Percentiles rank a stretch among this genome's conserved stretches.
phyloP scores from a whole-genome alignment of 2,329 filamentous ascomycete genomes.

The Falciphora oryzae region DNA sequence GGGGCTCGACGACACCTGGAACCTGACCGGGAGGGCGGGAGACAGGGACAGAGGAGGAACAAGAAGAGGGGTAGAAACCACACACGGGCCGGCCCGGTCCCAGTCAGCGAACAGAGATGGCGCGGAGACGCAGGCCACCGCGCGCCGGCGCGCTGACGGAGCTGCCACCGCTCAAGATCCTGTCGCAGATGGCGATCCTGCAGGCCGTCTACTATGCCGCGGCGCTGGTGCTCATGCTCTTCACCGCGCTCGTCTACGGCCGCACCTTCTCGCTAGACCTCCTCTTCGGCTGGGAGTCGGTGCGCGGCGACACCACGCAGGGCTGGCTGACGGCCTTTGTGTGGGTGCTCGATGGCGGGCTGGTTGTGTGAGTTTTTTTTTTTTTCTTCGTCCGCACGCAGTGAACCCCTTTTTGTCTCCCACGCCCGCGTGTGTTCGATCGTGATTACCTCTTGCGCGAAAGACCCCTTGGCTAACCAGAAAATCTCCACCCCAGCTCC shows the following conservation, averaged over 20 bases:
- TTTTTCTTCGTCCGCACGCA: conserved; percentile 4
- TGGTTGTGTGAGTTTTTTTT: conserved; percentile 39
- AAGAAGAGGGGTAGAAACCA: background rate
- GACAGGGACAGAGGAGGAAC: background rate
- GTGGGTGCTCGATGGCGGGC: conserved; percentile 49
- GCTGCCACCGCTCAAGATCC: conserved; percentile 55
- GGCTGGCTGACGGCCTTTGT: conserved; percentile 56
- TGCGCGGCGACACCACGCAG: conserved; percentile 56
- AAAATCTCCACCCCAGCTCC: conserved; percentile 47
- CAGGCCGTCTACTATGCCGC: conserved; percentile 51
- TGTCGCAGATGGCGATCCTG: conserved; percentile 51
- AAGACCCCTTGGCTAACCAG: background rate
- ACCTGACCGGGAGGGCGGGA: background rate
- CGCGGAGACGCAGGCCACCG: conserved; percentile 51
- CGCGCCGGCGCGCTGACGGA: conserved; percentile 55
- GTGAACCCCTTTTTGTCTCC: conserved; percentile 2
- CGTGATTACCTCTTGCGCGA: too few species aligned
- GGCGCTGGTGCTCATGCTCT: conserved; percentile 48
- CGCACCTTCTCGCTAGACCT: conserved; percentile 46
- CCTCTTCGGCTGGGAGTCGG: conserved; percentile 51
- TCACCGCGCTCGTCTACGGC: conserved; percentile 54
- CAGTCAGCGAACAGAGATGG: conserved; percentile 31
- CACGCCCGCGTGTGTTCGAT: background rate
- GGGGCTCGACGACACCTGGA: background rate
- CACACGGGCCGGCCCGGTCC: too few species aligned